phyloP scores from a whole-genome alignment of 2,329 filamentous ascomycete species.

The Ophiostoma pallidulum region DNA sequence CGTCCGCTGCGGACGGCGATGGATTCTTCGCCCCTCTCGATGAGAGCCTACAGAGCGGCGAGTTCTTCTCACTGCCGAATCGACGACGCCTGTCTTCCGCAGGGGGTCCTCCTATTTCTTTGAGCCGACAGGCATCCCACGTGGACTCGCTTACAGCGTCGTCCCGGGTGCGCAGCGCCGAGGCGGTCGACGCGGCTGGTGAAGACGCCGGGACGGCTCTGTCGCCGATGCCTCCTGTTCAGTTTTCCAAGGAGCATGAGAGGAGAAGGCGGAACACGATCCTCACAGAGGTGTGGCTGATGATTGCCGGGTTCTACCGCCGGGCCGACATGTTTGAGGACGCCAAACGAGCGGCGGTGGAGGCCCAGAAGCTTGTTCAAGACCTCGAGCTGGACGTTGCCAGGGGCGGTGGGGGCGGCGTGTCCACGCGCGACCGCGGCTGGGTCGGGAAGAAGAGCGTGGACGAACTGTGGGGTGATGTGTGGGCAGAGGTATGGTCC shows the following conservation, averaged over 20 bases:
- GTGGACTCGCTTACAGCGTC: constrained; percentile 39
- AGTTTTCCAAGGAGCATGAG: constrained; percentile 46
- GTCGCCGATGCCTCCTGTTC: constrained; percentile 40
- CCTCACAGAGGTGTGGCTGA: constrained; percentile 76
- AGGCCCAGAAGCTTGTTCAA: constrained; percentile 69
- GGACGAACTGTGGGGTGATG: constrained; percentile 76
- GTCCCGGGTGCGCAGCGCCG: constrained; percentile 22
- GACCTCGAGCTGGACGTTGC: constrained; percentile 58
- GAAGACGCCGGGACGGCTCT: constrained; percentile 34
- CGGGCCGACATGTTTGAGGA: constrained; percentile 73
- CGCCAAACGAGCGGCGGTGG: constrained; percentile 65
- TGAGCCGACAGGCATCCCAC: constrained; percentile 34
- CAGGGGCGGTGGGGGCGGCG: constrained; percentile 48
- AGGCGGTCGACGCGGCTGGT: constrained; percentile 26
- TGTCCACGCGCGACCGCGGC: constrained; percentile 52
- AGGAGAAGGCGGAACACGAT: constrained; percentile 40
- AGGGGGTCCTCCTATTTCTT: constrained; percentile 26
- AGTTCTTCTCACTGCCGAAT: constrained; percentile 34
- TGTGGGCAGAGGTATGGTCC: constrained; percentile 63
- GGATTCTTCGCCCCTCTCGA: constrained; percentile 41
- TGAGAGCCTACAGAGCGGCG: constrained; percentile 26
- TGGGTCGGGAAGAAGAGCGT: constrained; percentile 77
- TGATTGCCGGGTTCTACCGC: constrained; percentile 81
- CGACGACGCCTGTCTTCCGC: constrained; percentile 33
- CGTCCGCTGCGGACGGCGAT: constrained; percentile 41